These are phyloP conservation scores for Salix udensis DNA, from an alignment of 345 rosid species.

Conservation along the genomic window DNA sequence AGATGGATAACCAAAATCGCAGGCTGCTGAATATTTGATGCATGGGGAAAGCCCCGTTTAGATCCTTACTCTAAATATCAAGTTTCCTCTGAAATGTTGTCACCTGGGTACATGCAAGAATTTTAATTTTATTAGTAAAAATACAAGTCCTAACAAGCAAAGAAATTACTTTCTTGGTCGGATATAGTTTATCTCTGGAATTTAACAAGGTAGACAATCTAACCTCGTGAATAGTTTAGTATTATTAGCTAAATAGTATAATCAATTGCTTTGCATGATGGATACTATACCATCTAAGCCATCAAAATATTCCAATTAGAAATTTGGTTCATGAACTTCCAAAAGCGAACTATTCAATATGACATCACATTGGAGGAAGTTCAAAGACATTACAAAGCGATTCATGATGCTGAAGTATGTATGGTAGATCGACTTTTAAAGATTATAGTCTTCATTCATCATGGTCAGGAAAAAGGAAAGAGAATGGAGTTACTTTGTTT, in stretches of 20 bases:
- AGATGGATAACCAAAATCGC: neutral
- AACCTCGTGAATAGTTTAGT: neutral
- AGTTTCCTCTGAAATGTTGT: neutral
- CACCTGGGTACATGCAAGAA: neutral
- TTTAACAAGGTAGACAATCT: neutral
- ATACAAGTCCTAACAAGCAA: neutral
- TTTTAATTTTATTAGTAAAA: neutral
- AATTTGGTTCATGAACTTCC: neutral
- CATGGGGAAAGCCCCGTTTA: neutral
- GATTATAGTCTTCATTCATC: neutral
- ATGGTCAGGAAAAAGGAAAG: neutral
- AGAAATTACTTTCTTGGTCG: neutral
- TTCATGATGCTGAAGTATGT: neutral
- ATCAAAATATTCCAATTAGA: neutral
- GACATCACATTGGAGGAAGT: neutral
- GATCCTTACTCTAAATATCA: neutral
- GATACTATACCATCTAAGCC: neutral
- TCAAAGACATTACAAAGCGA: neutral
- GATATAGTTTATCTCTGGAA: neutral
- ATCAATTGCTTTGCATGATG: neutral
- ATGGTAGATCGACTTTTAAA: neutral
- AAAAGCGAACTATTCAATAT: no score
- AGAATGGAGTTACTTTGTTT: neutral
- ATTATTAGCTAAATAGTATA: neutral
- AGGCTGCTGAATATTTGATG: neutral